Base-by-base conservation (phyloP, 768 basidiomycete genomes). In the Mycena pura region DNA sequence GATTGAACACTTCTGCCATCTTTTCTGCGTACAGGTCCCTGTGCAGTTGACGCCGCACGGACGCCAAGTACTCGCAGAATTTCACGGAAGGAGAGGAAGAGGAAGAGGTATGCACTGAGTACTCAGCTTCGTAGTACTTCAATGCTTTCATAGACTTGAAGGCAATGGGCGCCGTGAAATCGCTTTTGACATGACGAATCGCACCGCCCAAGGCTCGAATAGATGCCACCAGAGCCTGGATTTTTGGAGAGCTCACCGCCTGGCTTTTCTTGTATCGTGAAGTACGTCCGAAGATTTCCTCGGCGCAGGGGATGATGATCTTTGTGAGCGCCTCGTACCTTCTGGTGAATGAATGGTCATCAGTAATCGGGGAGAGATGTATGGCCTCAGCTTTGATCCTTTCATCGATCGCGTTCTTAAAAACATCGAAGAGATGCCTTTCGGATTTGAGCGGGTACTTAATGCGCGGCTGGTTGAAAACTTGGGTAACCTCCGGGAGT, bases 171-270 rank as follows among this genome's bases (percentile, higher is more conserved):
- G 13, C 27, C 19, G 10, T 4, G 28, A 6, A 57, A 11, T 48
- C 55, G 14, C 55, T 57, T 13, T 57, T 57, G 45, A 57, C 55
- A 28, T 48, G 38, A 7, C 46, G 55, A 24, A 57, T 57, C 2
- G 55, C 24, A 1, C 55, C 55, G 17, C 55, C 55, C 1, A 57
- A 2, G 11, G 2, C 3, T 3, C 22, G 34, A 3, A 57, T 47
- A 6, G 36, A 39, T 3, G 55, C 21, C 0, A 41, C 55, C 1
- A 56, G 38, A 15, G 36, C 44, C 27, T 57, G 45, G 5, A 57
- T 21, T 22, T 40, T 57, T 17, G 55, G 55, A 0, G 55, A 57
- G 2, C 45, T 47, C 1, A 57, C 45, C 2, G 25, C 24, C 1
- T 39, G 46, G 15, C 13, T 17, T 21, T 32, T 57, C 45, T 57